These are phyloP conservation scores for Botryotinia calthae DNA, from an alignment of 2,329 filamentous ascomycete species.

Conservation along the genomic window DNA sequence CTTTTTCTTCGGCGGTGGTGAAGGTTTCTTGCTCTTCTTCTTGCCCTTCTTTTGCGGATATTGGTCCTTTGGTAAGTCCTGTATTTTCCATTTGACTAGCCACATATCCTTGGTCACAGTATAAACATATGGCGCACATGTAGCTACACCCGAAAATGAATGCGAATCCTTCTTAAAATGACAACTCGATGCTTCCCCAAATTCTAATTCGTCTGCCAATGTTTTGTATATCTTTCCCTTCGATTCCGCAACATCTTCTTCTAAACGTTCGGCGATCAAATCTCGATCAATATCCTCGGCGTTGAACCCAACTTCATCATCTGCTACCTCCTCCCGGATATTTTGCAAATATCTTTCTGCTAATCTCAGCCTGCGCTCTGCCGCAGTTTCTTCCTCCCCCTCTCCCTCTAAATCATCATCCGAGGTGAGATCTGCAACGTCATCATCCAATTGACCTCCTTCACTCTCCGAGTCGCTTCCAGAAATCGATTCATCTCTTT, in stretches of 20 bases:
- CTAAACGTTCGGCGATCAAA: slow-evolving; percentile 82
- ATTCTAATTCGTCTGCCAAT: slow-evolving; percentile 71
- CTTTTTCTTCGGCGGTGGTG: slow-evolving; percentile 57
- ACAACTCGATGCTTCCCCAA: slow-evolving; percentile 63
- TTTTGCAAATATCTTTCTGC: slow-evolving; percentile 94
- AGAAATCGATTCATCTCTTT: slow-evolving; percentile 70
- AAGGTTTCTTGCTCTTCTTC: slow-evolving; percentile 57
- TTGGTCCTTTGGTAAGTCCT: slow-evolving; percentile 60
- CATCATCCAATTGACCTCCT: slow-evolving; percentile 48
- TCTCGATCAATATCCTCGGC: slow-evolving; percentile 92
- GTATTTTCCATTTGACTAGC: slow-evolving; percentile 86
- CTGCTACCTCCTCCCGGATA: slow-evolving; percentile 70
- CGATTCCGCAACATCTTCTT: slow-evolving; percentile 87
- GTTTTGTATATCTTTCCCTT: slow-evolving; percentile 87
- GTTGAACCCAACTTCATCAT: slow-evolving; percentile 78
- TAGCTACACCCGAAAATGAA: slow-evolving; percentile 74
- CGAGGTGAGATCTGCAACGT: slow-evolving; percentile 51
- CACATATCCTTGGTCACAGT: slow-evolving; percentile 82
- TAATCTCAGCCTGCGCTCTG: slow-evolving; percentile 79
- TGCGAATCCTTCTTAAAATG: slow-evolving; percentile 77
- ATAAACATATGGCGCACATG: slow-evolving; percentile 78
- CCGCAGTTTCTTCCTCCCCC: slow-evolving; percentile 74
- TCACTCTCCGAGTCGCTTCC: slow-evolving; percentile 75
- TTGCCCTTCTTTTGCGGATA: slow-evolving; percentile 50
- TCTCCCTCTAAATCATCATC: slow-evolving; percentile 62